These are phyloP conservation scores for Neltuma alba DNA, from an alignment of 306 rosid species.

Conservation along the genomic window DNA sequence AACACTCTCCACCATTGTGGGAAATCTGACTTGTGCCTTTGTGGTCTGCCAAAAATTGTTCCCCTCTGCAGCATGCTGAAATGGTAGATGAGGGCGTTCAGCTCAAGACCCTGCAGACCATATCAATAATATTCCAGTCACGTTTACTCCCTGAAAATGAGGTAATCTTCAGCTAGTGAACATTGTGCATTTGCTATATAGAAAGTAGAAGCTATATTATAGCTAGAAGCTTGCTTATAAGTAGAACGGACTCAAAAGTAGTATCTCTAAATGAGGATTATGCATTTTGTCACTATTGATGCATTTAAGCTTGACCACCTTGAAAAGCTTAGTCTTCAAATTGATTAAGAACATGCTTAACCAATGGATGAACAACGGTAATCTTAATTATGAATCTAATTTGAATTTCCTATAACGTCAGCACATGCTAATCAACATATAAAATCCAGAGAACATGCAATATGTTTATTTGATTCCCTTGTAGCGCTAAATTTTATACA, in stretches of 20 bases:
- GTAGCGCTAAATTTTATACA: neutral
- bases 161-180: slow-evolving; percentile 50
- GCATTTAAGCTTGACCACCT: slow-evolving; percentile 9
- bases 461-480: neutral
- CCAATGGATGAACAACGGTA: neutral
- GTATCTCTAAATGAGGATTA: slow-evolving; percentile 30
- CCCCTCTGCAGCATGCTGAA: slow-evolving; percentile 83
- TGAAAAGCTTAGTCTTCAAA: slow-evolving; percentile 17
- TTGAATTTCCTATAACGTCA: neutral
- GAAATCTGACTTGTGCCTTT: slow-evolving; percentile 26
- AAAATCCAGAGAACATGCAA: neutral
- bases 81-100: slow-evolving; percentile 89
- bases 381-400: neutral
- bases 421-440: neutral
- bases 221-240: slow-evolving; percentile 33
- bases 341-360: slow-evolving; percentile 2
- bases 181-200: neutral
- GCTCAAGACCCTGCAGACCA: slow-evolving; percentile 95
- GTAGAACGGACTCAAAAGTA: slow-evolving; percentile 3
- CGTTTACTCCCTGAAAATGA: slow-evolving; percentile 91
- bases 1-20: slow-evolving; percentile 12
- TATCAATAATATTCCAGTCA: slow-evolving; percentile 87
- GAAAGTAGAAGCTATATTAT: slow-evolving; percentile 17
- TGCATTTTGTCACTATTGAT: neutral
- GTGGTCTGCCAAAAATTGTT: slow-evolving; percentile 23